A percentile compares a stretch with the other conserved stretches of the same genome.
Conservation (phyloP, 2,329 filamentous ascomycete species). For the Cladobotryum mycophilum region DNA sequence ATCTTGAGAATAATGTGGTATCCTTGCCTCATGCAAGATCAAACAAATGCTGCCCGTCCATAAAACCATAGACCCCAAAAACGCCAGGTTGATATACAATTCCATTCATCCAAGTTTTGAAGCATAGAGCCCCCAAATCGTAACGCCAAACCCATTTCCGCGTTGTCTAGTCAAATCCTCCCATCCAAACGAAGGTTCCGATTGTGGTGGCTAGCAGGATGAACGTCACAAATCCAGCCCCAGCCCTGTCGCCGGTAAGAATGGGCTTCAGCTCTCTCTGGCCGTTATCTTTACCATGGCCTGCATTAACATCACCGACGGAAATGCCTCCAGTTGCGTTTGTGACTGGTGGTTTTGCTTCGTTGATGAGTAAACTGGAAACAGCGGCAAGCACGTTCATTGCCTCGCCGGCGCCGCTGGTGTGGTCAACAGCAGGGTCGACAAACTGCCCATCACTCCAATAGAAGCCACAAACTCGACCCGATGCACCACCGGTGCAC, state of each 20-base stretch:
- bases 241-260: conserved; percentile 40
- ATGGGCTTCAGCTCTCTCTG: conserved; percentile 24
- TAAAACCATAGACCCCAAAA: no score
- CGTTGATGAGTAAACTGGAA: conserved; percentile 40
- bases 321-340: conserved; percentile 46
- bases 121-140: no score
- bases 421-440: conserved; percentile 45
- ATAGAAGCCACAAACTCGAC: conserved; percentile 57
- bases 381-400: conserved; percentile 54
- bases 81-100: no score
- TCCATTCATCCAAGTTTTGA: no score
- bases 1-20: no score
- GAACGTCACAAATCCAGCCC: conserved; percentile 43
- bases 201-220: conserved; percentile 35
- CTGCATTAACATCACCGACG: conserved; percentile 35
- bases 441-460: conserved; percentile 47
- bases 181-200: conserved; percentile 47
- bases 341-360: conserved; percentile 36
- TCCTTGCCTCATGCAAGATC: no score
- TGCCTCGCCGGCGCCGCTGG: conserved; percentile 51
- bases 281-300: conserved; percentile 27
- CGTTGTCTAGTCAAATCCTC: conserved; percentile 22
- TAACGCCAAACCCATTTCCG: neutral
- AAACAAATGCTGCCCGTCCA: no score
- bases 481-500: conserved; percentile 54